Percentiles rank a stretch among this genome's conserved stretches.
These are phyloP conservation scores for Phoma herbarum DNA, from an alignment of 2,329 filamentous ascomycete genomes.

Conservation along the genomic window DNA sequence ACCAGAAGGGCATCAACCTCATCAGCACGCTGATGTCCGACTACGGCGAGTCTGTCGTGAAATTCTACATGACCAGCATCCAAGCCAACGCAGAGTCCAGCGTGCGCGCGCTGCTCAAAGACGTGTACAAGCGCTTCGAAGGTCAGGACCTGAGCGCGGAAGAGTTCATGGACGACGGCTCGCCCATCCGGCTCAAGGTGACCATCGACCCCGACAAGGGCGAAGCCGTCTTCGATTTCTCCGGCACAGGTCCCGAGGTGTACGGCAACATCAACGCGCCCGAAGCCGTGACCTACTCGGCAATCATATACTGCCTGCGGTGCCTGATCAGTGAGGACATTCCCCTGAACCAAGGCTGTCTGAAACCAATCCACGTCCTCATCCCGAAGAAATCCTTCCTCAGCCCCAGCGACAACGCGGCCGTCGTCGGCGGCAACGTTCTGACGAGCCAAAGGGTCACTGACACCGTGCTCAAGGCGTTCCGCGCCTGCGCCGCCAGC, in stretches of 20 bases:
- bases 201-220: conserved; percentile 78
- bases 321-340: conserved; percentile 84
- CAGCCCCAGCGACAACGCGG: conserved; percentile 76
- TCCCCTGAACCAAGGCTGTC: conserved; percentile 85
- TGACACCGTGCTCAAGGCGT: conserved; percentile 83
- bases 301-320: conserved; percentile 86
- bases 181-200: conserved; percentile 76
- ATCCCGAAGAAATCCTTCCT: conserved; percentile 79
- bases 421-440: conserved; percentile 85
- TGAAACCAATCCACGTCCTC: conserved; percentile 76
- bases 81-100: conserved; percentile 81
- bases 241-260: conserved; percentile 79
- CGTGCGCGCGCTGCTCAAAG: conserved; percentile 76
- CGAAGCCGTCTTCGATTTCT: conserved; percentile 80
- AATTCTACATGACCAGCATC: conserved; percentile 85
- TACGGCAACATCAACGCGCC: conserved; percentile 84
- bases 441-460: conserved; percentile 80
- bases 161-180: conserved; percentile 90
- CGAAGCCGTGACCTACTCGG: conserved; percentile 81
- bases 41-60: conserved; percentile 78
- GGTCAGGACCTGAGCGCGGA: conserved; percentile 75
- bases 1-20: conserved; percentile 83
- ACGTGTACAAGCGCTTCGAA: conserved; percentile 73
- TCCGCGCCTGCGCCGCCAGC: conserved; percentile 78
- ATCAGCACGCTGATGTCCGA: conserved; percentile 79